Percentiles rank a stretch among this genome's conserved stretches.
Conservation (phyloP, 768 basidiomycete species). For the Candolleomyces eurysporus region DNA sequence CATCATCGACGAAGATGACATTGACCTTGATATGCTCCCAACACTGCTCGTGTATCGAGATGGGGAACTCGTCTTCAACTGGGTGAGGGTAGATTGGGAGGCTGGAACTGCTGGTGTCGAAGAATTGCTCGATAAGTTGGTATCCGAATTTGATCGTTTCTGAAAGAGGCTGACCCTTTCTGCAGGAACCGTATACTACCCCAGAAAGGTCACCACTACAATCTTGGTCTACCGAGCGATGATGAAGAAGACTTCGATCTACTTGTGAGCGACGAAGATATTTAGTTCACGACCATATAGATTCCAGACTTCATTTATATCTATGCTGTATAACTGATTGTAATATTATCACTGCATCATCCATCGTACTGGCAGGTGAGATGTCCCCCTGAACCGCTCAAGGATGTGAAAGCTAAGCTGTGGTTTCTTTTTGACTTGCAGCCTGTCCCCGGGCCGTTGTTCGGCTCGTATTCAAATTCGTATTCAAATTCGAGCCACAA, state of each 20-base stretch:
- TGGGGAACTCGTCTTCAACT: constrained; percentile 82
- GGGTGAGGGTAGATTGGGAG: constrained; percentile 89
- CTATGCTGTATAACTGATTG: background rate
- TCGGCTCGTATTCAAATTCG: constrained; percentile 7
- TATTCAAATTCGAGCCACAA: background rate
- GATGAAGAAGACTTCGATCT: constrained; percentile 57
- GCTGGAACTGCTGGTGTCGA: constrained; percentile 66
- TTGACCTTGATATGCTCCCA: constrained; percentile 78
- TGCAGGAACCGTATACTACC: constrained; percentile 25
- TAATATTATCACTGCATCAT: background rate
- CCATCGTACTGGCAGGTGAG: background rate
- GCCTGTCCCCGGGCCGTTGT: background rate
- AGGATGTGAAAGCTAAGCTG: background rate
- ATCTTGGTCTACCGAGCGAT: constrained; percentile 44
- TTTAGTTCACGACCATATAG: background rate
- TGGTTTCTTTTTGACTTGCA: background rate
- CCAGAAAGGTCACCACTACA: constrained; percentile 30
- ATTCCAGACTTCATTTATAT: background rate
- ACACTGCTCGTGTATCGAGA: constrained; percentile 77
- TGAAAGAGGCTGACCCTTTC: constrained; percentile 4
- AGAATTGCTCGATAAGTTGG: constrained; percentile 64
- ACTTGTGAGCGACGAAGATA: constrained; percentile 51
- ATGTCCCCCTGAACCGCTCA: background rate
- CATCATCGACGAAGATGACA: constrained; percentile 53
- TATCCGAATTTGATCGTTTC: constrained; percentile 2